A percentile compares a stretch with the other conserved stretches of the same genome.
Evolutionary conservation across 2,329 filamentous ascomycete genomes (phyloP).

Genomic region (Cercospora citrullina): DNA sequence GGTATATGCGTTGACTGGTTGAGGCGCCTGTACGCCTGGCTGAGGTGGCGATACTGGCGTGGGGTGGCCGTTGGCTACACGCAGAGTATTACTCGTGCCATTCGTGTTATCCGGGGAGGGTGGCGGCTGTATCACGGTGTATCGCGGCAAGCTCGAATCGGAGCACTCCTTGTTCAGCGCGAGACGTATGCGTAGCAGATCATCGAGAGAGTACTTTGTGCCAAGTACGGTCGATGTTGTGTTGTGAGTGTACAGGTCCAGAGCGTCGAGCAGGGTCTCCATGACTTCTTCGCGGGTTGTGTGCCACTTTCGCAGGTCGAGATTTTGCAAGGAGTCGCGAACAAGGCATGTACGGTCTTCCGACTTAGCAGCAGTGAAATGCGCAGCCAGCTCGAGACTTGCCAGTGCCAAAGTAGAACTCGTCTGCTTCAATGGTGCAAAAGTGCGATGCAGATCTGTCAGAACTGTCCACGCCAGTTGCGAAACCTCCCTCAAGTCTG

Average conservation of each 20-base stretch:
- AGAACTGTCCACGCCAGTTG: conserved; percentile 77
- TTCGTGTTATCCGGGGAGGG: conserved; percentile 40
- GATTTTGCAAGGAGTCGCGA: conserved; percentile 39
- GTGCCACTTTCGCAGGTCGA: conserved; percentile 49
- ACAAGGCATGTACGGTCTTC: conserved; percentile 25
- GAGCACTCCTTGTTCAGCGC: conserved; percentile 80
- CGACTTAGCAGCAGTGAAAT: conserved; percentile 50
- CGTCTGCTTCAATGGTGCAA: conserved; percentile 85
- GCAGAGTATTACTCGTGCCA: conserved; percentile 34
- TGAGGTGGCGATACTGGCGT: conserved; percentile 39
- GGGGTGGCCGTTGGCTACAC: conserved; percentile 38
- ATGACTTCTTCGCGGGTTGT: conserved; percentile 50
- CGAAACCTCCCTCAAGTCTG: conserved; percentile 42
- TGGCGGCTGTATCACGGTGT: conserved; percentile 45
- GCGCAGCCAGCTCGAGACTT: conserved; percentile 75
- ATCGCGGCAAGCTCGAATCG: conserved; percentile 60
- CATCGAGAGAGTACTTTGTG: conserved; percentile 68
- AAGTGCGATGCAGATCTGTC: conserved; percentile 89
- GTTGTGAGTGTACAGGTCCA: conserved; percentile 91
- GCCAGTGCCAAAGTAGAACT: conserved; percentile 82
- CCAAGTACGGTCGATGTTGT: conserved; percentile 73
- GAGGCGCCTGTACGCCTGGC: conserved; percentile 25
- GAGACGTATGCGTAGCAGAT: conserved; percentile 84
- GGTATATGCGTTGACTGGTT: conserved; percentile 21
- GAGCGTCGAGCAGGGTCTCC: conserved; percentile 85